Base-by-base conservation (phyloP, 2,329 filamentous ascomycete genomes). In the Myriosclerotinia scirpicola region DNA sequence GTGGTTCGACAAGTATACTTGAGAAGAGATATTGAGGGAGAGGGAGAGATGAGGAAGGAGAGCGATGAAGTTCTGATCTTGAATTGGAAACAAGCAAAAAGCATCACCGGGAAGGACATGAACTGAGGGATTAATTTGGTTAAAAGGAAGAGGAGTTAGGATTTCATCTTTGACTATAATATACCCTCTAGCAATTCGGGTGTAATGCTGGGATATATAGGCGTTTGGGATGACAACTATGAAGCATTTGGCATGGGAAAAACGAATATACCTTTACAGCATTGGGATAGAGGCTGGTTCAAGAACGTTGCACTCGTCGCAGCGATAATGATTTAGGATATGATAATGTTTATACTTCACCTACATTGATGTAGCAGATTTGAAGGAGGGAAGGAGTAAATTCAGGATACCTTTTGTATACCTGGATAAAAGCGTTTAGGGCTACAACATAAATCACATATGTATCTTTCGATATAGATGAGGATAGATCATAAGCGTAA, bases 1-100 rank as follows among this genome's bases (percentile, higher is more conserved):
- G 67, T 63, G 8, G 70, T 75, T 3, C 66, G 71, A 56, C 73
- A 75, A 46, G 63, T 75, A 26, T 75, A 74, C 64, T 68, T 73
- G 36, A 69, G 60, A 15, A 67, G 69, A 48, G 70, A 66, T 17
- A 52, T 54, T 3, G 50, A 67, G 64, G 69, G 66, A 38, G 67
- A 70, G 17, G 69, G 68, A 11, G 67, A 58, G 34, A 34, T 36
- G 15, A 40, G 22, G 26, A 67, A 56, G 22, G 69, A 71, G 30
- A 67, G 54, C 46, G 72, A 73, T 69, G 71, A 69, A 30, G 70
- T 75, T 5, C 66, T 75, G 62, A 71, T 73, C 26, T 38, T 75
- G 44, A 73, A 74, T 67, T 75, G 73, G 74, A 68, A 55, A 54
- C 58, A 26, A 52, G n/a, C 58, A 4, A 61, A 50, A 20, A 11